Base-by-base conservation (phyloP, 2,329 filamentous ascomycete genomes). In the Ampelomyces quisqualis region DNA sequence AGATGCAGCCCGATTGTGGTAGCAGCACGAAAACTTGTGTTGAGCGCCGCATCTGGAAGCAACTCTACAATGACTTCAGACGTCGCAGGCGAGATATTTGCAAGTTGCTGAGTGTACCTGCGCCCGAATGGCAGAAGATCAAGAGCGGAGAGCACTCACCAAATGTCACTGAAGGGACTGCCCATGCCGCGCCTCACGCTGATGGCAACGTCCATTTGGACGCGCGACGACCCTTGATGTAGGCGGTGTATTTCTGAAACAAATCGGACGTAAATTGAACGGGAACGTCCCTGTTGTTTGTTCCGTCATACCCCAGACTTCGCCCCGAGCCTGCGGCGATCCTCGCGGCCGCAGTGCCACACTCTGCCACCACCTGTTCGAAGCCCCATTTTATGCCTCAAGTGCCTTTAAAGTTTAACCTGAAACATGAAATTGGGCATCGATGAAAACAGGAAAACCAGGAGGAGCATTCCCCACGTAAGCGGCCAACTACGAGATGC, bases 1-100 rank as follows among this genome's bases (percentile, higher is more conserved):
- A 73, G 41, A 67, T 73, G 49, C 70, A 73, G 60, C 73, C 74
- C 1, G 67, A 71, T 41, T 76, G 73, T 39, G 65, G 58, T 2
- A 64, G 62, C 6, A 42, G 40, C 10, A 48, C 51, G 7, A 51
- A 64, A 9, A 60, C 43, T 5, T 70, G 68, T 45, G 45, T 53
- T 26, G 71, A 74, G 44, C 51, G 71, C 24, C 64, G 58, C 22
- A 67, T 73, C 18, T 75, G 72, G 72, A 71, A 70, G 50, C 55
- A 60, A 7, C 43, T 75, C 41, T 75, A 75, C 38, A 62, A 71
- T 22, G 68, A 73, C 34, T 75, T 75, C 44, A 51, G 72, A 21
- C 47, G 58, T 48, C 60, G 70, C 42, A 56, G 73, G 41, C 68
- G 62, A 49, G 64, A 70, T 30, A 47, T 73, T 13, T 73, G 70